These are phyloP conservation scores for Berberis thunbergii DNA, from an alignment of 164 flowering plant species.

Conservation along the genomic window DNA sequence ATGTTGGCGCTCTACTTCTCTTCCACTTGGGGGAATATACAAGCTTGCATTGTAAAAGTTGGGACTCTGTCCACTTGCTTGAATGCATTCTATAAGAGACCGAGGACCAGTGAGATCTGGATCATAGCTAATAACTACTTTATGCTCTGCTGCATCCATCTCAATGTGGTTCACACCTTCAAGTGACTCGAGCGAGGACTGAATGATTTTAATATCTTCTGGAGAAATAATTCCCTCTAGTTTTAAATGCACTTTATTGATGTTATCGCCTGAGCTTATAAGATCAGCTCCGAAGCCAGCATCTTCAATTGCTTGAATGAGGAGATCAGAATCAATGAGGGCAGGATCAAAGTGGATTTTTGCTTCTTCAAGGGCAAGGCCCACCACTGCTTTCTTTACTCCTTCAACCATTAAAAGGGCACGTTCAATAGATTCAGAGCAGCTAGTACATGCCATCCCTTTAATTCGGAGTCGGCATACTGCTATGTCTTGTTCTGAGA, in stretches of 20 bases:
- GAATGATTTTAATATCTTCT: slow-evolving; percentile 34
- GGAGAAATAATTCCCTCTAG: slow-evolving; percentile 50
- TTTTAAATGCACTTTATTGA: slow-evolving; percentile 59
- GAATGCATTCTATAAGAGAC: slow-evolving; percentile 51
- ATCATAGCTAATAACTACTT: slow-evolving; percentile 54
- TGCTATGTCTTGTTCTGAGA: slow-evolving; percentile 69
- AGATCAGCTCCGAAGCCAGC: slow-evolving; percentile 89
- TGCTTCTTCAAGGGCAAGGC: slow-evolving; percentile 88
- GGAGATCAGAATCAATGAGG: slow-evolving; percentile 31
- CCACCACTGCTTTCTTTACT: slow-evolving; percentile 80
- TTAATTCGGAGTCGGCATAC: slow-evolving; percentile 70
- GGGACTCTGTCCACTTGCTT: slow-evolving; percentile 39
- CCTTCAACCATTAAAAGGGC: slow-evolving; percentile 63
- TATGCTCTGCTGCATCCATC: slow-evolving; percentile 41
- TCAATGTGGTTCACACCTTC: slow-evolving; percentile 70
- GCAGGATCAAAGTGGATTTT: slow-evolving; percentile 76
- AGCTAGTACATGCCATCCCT: slow-evolving; percentile 94
- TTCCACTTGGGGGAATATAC: slow-evolving; percentile 47
- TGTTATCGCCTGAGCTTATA: slow-evolving; percentile 60
- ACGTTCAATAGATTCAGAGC: slow-evolving; percentile 77
- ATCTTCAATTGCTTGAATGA: slow-evolving; percentile 66
- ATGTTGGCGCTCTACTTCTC: slow-evolving; percentile 49
- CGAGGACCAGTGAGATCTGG: slow-evolving; percentile 81
- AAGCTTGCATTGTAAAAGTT: slow-evolving; percentile 47
- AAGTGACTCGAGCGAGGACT: slow-evolving; percentile 40